Base-by-base conservation (phyloP, 2,329 filamentous ascomycete species). In the Fusarium sterilihyphosum region DNA sequence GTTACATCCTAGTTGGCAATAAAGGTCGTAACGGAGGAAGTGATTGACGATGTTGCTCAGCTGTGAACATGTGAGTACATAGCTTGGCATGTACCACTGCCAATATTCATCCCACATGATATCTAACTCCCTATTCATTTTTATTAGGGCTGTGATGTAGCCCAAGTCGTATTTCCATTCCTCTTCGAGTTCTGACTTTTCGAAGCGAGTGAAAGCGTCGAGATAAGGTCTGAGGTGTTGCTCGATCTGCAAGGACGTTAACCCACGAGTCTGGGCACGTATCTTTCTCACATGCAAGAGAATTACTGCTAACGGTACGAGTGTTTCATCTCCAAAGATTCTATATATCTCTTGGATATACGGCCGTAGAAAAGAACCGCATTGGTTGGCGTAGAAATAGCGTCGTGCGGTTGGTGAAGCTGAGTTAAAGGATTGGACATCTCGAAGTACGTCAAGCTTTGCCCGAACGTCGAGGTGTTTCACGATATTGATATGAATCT, bases 381-480 rank as follows among this genome's bases (percentile, higher is more conserved):
- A 31, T 37, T 35, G n/a, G 17, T 57, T 57, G 16, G 31, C 18
- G 6, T 8, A 17, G 22, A 58, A 57, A 35, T 57, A 62, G 2
- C 20, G n/a, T 59, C 50, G 33, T 18, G 38, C 59, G 12, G 9
- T 24, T 6, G 50, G 59, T 1, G 59, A 62, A 17, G 59, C 59
- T 6, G 16, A 57, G 3, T 6, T 24, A 2, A 62, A 16, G 9
- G 29, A 62, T 6, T 6, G 50, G 10, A 26, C 6, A 7, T 58
- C 24, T 1, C 20, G 16, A 13, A 44, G 11, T 3, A 6, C 22
- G 20, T 5, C 13, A 11, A 22, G 5, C 9, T 11, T 11, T 22
- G 6, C 17, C 43, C 8, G 0, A 20, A 11, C 4, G 24, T 9
- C 0, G 33, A 56, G 26, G n/a, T 13, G 3, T 3, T 11, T 11